These are phyloP conservation scores for Stereocaulon alpinum DNA, from an alignment of 495 filamentous ascomycete genomes.

Conservation along the genomic window DNA sequence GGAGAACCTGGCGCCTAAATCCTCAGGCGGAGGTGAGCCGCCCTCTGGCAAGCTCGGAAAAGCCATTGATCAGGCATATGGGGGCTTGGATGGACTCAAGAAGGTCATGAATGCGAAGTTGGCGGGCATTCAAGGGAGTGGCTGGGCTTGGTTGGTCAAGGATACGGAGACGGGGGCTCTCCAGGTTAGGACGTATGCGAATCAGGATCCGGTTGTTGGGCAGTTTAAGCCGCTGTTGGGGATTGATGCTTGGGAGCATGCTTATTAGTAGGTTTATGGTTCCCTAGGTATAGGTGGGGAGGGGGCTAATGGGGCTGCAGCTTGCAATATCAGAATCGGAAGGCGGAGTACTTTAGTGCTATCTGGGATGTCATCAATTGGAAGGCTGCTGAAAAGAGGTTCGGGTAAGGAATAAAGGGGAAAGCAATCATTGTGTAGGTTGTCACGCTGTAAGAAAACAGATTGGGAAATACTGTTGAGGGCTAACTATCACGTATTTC, in stretches of 20 bases:
- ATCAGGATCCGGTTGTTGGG: slow-evolving; percentile 89
- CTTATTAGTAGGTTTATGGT: slow-evolving; percentile 49
- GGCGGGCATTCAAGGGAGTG: slow-evolving; percentile 84
- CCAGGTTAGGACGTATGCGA: slow-evolving; percentile 69
- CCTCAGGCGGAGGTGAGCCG: slow-evolving; percentile 63
- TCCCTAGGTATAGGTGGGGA: neutral
- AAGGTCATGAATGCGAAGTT: slow-evolving; percentile 66
- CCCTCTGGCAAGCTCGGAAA: slow-evolving; percentile 49
- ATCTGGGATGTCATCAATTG: slow-evolving; percentile 99
- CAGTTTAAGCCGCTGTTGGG: slow-evolving; percentile 80
- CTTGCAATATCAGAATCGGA: slow-evolving; percentile 96
- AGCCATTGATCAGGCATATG: slow-evolving; percentile 70
- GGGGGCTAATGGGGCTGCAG: slow-evolving; percentile 30
- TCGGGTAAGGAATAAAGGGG: slow-evolving; percentile 27
- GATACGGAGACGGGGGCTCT: slow-evolving; percentile 67
- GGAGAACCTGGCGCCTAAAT: slow-evolving; percentile 78
- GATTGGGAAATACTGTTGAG: neutral
- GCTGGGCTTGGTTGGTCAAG: slow-evolving; percentile 91
- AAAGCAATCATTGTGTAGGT: neutral
- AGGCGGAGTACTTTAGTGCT: slow-evolving; percentile 93
- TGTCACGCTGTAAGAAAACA: neutral
- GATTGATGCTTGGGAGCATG: slow-evolving; percentile 97
- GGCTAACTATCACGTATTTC: neutral
- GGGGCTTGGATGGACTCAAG: slow-evolving; percentile 58
- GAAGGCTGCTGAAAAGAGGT: slow-evolving; percentile 85